These are phyloP conservation scores for Hymenoscyphus repandus DNA, from an alignment of 2,329 filamentous ascomycete species.

Conservation along the genomic window DNA sequence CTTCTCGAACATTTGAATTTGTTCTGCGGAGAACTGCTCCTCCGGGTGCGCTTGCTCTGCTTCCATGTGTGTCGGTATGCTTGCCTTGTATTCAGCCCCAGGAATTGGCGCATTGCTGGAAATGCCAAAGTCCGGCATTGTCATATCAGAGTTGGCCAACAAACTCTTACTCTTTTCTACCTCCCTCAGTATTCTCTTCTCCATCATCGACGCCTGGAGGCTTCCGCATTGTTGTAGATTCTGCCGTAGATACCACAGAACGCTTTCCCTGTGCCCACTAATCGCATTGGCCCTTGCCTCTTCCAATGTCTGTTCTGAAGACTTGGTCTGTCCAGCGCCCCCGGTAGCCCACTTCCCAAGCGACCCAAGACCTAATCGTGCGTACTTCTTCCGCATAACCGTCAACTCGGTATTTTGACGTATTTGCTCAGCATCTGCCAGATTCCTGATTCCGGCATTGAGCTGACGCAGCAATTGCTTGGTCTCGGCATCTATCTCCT, in stretches of 20 bases:
- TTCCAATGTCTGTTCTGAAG: constrained; percentile 63
- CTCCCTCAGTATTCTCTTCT: constrained; percentile 76
- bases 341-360: constrained; percentile 65
- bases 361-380: constrained; percentile 55
- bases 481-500: constrained; percentile 81
- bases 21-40: constrained; percentile 66
- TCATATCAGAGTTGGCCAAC: constrained; percentile 60
- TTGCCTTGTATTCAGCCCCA: constrained; percentile 11
- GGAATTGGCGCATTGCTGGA: constrained; percentile 18
- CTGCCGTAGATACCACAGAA: constrained; percentile 76
- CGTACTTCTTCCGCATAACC: constrained; percentile 66
- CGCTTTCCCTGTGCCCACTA: constrained; percentile 69
- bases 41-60: constrained; percentile 21
- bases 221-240: constrained; percentile 70
- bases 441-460: constrained; percentile 70
- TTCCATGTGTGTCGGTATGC: constrained; percentile 16
- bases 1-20: constrained; percentile 87
- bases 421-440: constrained; percentile 77
- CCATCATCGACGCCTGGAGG: constrained; percentile 88
- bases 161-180: constrained; percentile 86
- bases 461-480: constrained; percentile 82
- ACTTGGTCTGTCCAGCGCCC: constrained; percentile 48
- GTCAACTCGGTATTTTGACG: constrained; percentile 70
- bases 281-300: constrained; percentile 65
- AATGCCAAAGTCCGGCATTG: constrained; percentile 25